These are phyloP conservation scores for Dalbergia cultrata DNA, from an alignment of 306 rosid species.

Conservation along the genomic window DNA sequence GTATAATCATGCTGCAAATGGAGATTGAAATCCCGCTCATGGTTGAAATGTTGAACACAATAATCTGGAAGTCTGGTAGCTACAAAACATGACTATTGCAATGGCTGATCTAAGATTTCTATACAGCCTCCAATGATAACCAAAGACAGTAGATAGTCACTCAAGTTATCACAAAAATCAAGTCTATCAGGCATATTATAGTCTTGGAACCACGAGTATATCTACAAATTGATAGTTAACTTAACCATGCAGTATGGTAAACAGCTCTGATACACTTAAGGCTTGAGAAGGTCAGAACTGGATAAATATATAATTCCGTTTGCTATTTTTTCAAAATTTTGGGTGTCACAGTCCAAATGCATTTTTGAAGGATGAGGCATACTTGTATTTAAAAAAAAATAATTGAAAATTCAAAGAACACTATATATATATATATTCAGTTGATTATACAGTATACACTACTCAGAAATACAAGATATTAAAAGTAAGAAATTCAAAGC, in stretches of 20 bases:
- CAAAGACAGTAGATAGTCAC: constrained; percentile 2
- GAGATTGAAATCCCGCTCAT: constrained; percentile 28
- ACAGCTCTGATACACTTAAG: too few relatives aligned
- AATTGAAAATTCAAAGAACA: neutral
- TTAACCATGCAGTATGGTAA: neutral
- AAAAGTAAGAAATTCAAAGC: constrained; percentile 46
- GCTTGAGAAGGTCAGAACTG: too few relatives aligned
- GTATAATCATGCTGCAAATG: neutral
- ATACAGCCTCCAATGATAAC: neutral
- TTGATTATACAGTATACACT: neutral
- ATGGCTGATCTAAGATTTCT: constrained; percentile 11
- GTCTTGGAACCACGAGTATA: neutral
- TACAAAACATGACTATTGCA: constrained; percentile 6
- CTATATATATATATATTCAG: constrained; percentile 3
- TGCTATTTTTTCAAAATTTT: too few relatives aligned
- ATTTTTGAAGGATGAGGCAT: constrained; percentile 2
- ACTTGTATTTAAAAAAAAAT: neutral
- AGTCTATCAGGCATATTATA: constrained; percentile 4
- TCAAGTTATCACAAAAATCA: constrained; percentile 1
- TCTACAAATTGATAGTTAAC: constrained; percentile 17
- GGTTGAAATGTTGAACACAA: constrained; percentile 4
- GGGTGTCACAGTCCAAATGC: neutral
- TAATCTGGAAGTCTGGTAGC: constrained; percentile 15
- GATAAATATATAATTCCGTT: too few relatives aligned
- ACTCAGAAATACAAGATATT: neutral